phyloP scores from a whole-genome alignment of 257 asterid genomes.

The Solanum etuberosum region DNA sequence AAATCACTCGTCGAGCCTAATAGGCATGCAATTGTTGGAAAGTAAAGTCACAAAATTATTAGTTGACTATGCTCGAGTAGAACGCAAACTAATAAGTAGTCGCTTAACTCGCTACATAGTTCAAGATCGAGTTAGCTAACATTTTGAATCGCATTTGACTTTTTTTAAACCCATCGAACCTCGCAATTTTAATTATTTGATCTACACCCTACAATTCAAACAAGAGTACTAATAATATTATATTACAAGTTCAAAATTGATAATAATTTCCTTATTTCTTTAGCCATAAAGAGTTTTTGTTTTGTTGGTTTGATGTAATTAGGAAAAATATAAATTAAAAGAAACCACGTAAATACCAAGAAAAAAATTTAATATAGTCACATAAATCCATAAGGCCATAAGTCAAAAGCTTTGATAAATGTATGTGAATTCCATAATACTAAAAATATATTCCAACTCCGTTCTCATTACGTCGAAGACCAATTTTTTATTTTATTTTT shows the following conservation, averaged over 20 bases:
- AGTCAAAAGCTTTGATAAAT: conserved; percentile 26
- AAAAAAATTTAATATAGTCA: neutral
- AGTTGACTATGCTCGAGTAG: neutral
- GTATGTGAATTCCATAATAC: neutral
- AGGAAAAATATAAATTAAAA: neutral
- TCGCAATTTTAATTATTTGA: neutral
- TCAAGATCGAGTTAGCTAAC: neutral
- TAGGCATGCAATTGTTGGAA: neutral
- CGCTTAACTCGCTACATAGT: neutral
- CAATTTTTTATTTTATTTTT: neutral
- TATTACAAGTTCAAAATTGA: neutral
- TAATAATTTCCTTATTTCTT: neutral
- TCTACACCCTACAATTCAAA: neutral
- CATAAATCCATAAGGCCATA: neutral
- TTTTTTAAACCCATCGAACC: neutral
- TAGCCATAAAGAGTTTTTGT: neutral
- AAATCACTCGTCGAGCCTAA: neutral
- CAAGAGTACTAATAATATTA: neutral
- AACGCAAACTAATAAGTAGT: neutral
- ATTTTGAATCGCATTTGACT: neutral
- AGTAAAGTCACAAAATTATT: neutral
- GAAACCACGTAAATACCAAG: neutral
- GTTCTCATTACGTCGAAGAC: conserved; percentile 39
- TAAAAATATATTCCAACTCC: conserved; percentile 12
- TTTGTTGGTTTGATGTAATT: neutral